Conservation (phyloP, 139 green algal genomes). For the Closterium sp. region DNA sequence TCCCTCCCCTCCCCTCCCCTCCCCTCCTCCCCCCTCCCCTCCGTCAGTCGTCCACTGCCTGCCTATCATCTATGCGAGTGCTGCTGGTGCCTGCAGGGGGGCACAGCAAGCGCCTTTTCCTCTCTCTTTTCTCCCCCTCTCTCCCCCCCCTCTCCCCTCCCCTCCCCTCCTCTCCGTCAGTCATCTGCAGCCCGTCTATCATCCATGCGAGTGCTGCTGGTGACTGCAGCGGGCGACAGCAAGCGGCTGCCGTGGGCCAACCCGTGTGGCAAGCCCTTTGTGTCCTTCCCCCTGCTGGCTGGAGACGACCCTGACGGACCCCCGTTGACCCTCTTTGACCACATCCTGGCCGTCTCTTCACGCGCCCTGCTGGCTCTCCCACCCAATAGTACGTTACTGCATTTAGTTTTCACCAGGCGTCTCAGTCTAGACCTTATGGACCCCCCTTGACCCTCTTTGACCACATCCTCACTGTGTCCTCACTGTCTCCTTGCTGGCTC, state of each 20-base stretch:
- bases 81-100: not conserved
- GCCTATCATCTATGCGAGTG: not conserved
- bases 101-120: too few species aligned
- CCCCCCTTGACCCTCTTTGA: too few species aligned
- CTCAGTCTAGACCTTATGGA: too few species aligned
- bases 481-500: too few species aligned
- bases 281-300: constrained; percentile 31
- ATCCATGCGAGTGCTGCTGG: constrained; percentile 27
- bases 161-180: not conserved
- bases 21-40: too few species aligned
- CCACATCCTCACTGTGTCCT: too few species aligned
- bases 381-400: too few species aligned
- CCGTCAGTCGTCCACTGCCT: not conserved
- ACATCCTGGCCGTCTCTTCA: too few species aligned
- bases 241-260: constrained; percentile 50
- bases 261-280: constrained; percentile 41
- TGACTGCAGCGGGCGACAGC: constrained; percentile 48
- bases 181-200: not conserved
- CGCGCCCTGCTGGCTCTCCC: too few species aligned
- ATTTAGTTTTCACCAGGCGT: too few species aligned
- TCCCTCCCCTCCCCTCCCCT: too few species aligned
- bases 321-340: too few species aligned
- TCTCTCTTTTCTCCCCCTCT: not conserved
- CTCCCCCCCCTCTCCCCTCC: not conserved
- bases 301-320: constrained; percentile 1